Percentiles rank a stretch among this genome's conserved stretches.
Conservation (phyloP, 164 flowering plant species). For the Magnolia officinalis region DNA sequence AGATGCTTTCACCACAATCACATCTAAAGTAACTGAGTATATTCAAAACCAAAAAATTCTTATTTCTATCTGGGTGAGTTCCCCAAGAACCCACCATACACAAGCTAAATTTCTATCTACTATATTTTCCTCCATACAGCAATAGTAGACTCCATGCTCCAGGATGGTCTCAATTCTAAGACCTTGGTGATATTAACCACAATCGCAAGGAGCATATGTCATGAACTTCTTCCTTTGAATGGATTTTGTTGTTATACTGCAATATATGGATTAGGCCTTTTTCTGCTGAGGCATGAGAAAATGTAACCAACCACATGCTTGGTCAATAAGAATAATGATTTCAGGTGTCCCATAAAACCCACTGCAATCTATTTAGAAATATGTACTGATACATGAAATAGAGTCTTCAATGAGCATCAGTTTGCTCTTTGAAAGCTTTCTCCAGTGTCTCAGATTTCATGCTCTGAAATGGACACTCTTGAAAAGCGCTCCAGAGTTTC, state of each 20-base stretch:
- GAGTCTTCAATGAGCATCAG: constrained; percentile 6
- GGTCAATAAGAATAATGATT: background rate
- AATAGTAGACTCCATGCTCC: no score
- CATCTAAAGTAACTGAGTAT: no score
- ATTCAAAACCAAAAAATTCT: no score
- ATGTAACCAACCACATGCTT: background rate
- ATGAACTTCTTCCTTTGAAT: background rate
- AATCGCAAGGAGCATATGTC: background rate
- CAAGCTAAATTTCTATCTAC: no score
- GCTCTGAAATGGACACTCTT: constrained; percentile 39
- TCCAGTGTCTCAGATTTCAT: constrained; percentile 25
- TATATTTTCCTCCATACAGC: no score
- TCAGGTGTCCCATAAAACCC: background rate
- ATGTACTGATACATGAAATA: background rate
- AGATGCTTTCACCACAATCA: no score
- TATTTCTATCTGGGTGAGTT: no score
- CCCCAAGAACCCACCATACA: no score
- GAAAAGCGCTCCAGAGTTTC: constrained; percentile 21
- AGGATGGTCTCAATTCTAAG: background rate
- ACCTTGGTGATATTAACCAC: background rate
- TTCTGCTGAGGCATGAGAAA: background rate
- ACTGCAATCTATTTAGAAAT: background rate
- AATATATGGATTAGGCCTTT: background rate
- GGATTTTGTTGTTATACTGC: background rate
- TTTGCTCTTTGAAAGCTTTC: constrained; percentile 25